Conservation (phyloP, 768 basidiomycete genomes). For the Hebeloma cylindrosporum region DNA sequence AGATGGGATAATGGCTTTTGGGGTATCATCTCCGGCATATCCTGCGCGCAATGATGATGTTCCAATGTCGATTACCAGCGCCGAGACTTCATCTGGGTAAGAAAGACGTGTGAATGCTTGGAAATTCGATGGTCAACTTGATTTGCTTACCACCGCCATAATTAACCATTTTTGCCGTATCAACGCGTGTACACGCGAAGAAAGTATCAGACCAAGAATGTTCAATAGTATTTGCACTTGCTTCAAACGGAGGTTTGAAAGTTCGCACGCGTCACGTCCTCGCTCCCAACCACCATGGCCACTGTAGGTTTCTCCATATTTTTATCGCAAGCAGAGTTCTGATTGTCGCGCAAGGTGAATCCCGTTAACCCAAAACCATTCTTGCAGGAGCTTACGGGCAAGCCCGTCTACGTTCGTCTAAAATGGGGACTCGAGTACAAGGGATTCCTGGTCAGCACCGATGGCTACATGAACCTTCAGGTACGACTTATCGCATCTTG, state of each 20-base stretch:
- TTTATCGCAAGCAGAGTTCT: constrained; percentile 5
- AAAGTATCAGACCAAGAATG: no score
- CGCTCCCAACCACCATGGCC: constrained; percentile 58
- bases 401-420: constrained; percentile 90
- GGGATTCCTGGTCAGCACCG: constrained; percentile 97
- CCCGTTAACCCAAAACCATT: constrained; percentile 99
- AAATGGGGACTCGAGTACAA: constrained; percentile 99
- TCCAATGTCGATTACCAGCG: constrained; percentile 94
- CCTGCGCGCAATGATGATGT: constrained; percentile 88
- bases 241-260: constrained; percentile 30
- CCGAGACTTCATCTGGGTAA: constrained; percentile 88
- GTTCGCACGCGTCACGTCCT: constrained; percentile 44
- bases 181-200: neutral
- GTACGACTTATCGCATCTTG: constrained; percentile 41
- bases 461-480: constrained; percentile 99
- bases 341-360: constrained; percentile 53
- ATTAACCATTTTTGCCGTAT: constrained; percentile 58
- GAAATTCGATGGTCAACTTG: neutral
- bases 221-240: no score
- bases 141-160: constrained; percentile 76
- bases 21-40: constrained; percentile 96
- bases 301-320: constrained; percentile 44
- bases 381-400: constrained; percentile 97
- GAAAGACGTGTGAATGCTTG: constrained; percentile 8
- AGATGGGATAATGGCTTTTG: constrained; percentile 89